phyloP scores from a whole-genome alignment of 108 stramenopile genomes.

The Cyclotella sp. region DNA sequence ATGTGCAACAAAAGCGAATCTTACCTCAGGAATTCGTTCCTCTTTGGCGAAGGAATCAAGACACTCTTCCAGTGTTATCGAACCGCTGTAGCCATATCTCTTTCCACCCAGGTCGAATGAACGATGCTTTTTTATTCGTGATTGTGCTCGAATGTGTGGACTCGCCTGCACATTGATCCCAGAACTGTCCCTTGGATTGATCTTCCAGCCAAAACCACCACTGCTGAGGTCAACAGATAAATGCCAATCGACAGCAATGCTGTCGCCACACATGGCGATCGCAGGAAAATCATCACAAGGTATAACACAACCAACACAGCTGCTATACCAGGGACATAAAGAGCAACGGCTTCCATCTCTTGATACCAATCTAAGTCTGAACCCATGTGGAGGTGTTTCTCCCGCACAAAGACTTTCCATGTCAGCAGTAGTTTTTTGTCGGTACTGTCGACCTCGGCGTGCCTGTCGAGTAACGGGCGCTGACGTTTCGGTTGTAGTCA shows the following conservation, averaged over 20 bases:
- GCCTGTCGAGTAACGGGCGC: conserved; percentile 15
- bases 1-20: conserved; percentile 2
- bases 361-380: conserved; percentile 77
- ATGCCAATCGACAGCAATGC: conserved; percentile 89
- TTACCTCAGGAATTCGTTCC: conserved; percentile 86
- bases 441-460: conserved; percentile 53
- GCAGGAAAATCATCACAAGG: conserved; percentile 80
- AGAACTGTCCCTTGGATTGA: conserved; percentile 36
- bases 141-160: conserved; percentile 39
- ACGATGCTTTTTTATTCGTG: conserved; percentile 69
- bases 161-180: conserved; percentile 35
- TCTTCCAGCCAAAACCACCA: conserved; percentile 75
- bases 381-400: conserved; percentile 80
- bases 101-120: conserved; percentile 60
- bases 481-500: neutral
- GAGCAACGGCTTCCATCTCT: conserved; percentile 83
- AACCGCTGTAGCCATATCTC: conserved; percentile 63
- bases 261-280: conserved; percentile 85
- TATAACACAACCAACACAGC: conserved; percentile 87
- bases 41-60: conserved; percentile 87
- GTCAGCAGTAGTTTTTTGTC: conserved; percentile 64
- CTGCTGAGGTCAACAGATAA: conserved; percentile 82
- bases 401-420: conserved; percentile 80
- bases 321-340: conserved; percentile 85
- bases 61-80: conserved; percentile 87